Evolutionary conservation across 805 yeast genomes (phyloP), one percentile per base, ranked within the genome.

Genomic region (Ogataea thermomethanolica): DNA sequence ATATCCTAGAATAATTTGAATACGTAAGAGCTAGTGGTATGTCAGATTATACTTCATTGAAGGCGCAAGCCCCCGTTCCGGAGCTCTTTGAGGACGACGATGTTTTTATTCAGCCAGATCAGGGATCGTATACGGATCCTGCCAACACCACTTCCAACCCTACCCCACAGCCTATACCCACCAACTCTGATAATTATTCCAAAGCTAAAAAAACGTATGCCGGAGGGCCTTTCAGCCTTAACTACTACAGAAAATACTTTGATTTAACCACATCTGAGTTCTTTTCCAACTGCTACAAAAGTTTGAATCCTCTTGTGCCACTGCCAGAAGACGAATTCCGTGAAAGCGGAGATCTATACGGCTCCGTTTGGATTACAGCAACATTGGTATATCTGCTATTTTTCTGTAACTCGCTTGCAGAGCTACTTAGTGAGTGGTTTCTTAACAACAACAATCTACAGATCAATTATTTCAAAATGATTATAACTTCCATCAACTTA

Each of bases 351-450:
- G 98, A 90, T 54, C 64, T 90, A 38, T 91, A 88, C 59, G 96
- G 96, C 0, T 84, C 95, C 7, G 67, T 88, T 13, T 90, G 98
- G 98, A 79, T 90, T 31, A 84, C 91, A 9, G 88, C 89, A 0
- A 83, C 95, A 0, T 76, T 87, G 35, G 78, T 86, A 1, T 77
- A 85, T 48, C 66, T 81, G 24, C 69, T 86, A 58, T 89, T 89
- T 63, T 79, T 88, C 43, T 74, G 89, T 32, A 76, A 84, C 25
- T 82, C 95, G 0, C 73, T 85, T 14, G 75, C 85, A 2, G 79
- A 81, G 34, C 55, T 84, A 15, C 52, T 88, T n/a, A 66, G 78
- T n/a, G 71, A 76, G 20, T 48, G 53, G 53, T 46, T 55, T 25
- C 71, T 76, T 67, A 51, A 75, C 21, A 71, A 76, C 14, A 48